These are phyloP conservation scores for Phaffia australis DNA, from an alignment of 768 basidiomycete species.

Conservation along the genomic window DNA sequence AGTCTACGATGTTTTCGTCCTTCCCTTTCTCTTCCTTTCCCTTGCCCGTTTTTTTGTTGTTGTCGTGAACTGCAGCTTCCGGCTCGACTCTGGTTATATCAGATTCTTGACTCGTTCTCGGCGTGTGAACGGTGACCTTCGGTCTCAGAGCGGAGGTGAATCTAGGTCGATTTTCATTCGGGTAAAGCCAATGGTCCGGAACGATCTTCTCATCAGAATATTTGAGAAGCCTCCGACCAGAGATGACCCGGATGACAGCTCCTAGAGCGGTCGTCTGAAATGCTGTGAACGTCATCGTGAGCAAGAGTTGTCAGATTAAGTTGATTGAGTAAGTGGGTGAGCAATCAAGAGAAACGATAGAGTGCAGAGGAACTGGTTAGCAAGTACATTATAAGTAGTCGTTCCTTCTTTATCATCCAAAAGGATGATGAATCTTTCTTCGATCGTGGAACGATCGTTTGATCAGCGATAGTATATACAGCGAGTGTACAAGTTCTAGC, in stretches of 20 bases:
- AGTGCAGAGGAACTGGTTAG: no score
- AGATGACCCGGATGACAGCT: neutral
- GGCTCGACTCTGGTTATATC: slow-evolving; percentile 8
- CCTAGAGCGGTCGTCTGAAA: slow-evolving; percentile 6
- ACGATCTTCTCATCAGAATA: slow-evolving; percentile 9
- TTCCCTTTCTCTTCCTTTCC: slow-evolving; percentile 7
- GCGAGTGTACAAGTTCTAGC: no score
- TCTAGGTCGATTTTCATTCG: neutral
- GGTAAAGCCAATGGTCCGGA: neutral
- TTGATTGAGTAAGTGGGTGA: no score
- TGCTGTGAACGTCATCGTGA: neutral
- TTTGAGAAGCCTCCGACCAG: neutral
- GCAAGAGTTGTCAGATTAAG: no score
- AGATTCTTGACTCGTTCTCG: neutral
- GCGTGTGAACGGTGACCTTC: neutral
- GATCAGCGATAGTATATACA: no score
- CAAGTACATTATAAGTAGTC: no score
- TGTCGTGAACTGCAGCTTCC: neutral
- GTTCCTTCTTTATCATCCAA: no score
- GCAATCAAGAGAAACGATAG: no score
- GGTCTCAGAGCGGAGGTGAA: neutral
- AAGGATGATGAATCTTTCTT: no score
- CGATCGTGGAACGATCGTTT: no score
- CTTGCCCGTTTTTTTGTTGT: neutral
- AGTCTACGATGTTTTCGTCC: slow-evolving; percentile 13